phyloP scores from a whole-genome alignment of 164 flowering plant genomes.

The Paratinospora sagittata region DNA sequence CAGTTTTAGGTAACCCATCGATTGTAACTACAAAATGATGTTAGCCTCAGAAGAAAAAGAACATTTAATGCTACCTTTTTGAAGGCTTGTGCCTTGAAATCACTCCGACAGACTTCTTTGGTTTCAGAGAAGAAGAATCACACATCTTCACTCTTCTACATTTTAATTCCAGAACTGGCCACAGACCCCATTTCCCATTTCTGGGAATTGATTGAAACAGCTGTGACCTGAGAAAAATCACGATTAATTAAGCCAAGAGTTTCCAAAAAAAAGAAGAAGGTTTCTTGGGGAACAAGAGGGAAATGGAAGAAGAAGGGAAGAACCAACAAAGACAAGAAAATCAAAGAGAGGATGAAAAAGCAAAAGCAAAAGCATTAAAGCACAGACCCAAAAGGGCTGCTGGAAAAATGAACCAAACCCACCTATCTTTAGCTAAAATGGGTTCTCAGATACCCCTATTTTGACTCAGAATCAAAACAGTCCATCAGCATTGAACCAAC shows the following conservation, averaged over 20 bases:
- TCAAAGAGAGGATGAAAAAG: conserved; percentile 14
- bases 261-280: neutral
- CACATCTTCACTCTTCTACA: conserved; percentile 26
- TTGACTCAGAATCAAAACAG: neutral
- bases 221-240: conserved; percentile 26
- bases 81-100: conserved; percentile 41
- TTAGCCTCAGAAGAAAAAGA: neutral
- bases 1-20: neutral
- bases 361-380: conserved; percentile 9
- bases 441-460: conserved; percentile 13
- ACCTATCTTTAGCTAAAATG: conserved; percentile 16
- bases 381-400: conserved; percentile 20
- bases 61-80: conserved; percentile 26
- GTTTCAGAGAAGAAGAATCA: conserved; percentile 25
- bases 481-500: conserved; percentile 11
- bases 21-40: neutral
- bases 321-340: conserved; percentile 1
- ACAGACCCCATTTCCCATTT: conserved; percentile 22
- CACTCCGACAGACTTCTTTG: conserved; percentile 28
- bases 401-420: conserved; percentile 24
- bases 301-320: neutral
- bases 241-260: conserved; percentile 1
- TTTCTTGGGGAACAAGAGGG: neutral
- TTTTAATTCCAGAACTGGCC: conserved; percentile 15
- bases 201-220: conserved; percentile 20